Base-by-base conservation (phyloP, 208 protist species). In the Crithidia expoeki region DNA sequence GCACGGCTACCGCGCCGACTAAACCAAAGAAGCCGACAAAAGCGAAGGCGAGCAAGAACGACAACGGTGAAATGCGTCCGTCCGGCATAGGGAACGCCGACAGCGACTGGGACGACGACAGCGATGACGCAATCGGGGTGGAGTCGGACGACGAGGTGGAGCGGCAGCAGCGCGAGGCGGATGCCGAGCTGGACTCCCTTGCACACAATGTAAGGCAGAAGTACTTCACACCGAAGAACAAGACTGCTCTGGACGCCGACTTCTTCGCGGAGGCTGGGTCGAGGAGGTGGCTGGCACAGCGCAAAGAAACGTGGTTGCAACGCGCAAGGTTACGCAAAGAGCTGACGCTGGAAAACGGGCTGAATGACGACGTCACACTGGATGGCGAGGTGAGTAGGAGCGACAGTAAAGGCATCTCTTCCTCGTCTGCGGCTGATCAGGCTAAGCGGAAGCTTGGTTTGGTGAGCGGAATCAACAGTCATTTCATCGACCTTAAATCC, bases 401-500 rank as follows among this genome's bases (percentile, higher is more conserved):
- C 14, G 12, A 17, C 12, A n/a, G 16, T 47, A 17, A 17, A 21
- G 36, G 36, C 36, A 42, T 42, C 12, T 9, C 42, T 17, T n/a
- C 42, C 4, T 47, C 42, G 42, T 47, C 28, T 30, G 38, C 21
- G 4, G 33, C 23, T 32, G 60, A 14, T 44, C 33, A 0, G 33
- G 30, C 28, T 14, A 23, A 3, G 14, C 30, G 30, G 23, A 3
- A n/a, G 38, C 34, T 19, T 38, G 60, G 47, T 36, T 19, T 19
- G 44, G 25, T 57, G 47, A 65, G 44, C 59, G 59, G 61, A 4
- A 44, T 84, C 34, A 81, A 76, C 65, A 81, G 73, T 47, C 88
- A 89, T 67, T 91, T 95, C 67, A 91, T 97, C 61, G 90, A 97
- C 67, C 42, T 93, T 19, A 93, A 88, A 55, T 85, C 86, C 9